phyloP scores from a whole-genome alignment of 768 basidiomycete species.

The Lactifluus rugatus region DNA sequence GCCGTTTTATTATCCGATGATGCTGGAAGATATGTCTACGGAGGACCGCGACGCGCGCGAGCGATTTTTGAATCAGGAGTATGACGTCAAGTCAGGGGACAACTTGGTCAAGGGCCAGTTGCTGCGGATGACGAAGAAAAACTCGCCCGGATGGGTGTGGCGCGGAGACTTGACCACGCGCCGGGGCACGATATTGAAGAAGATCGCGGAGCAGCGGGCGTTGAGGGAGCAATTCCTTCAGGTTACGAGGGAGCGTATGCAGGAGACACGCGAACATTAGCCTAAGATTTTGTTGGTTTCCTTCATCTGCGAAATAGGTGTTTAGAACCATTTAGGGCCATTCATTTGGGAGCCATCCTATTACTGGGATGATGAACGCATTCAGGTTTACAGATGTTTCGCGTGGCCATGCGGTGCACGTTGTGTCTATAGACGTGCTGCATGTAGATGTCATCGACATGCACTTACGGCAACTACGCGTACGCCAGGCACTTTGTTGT shows the following conservation, averaged over 20 bases:
- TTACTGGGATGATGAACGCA: too few species aligned
- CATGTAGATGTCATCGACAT: neutral
- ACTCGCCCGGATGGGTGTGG: conserved; percentile 32
- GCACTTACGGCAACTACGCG: neutral
- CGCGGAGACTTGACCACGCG: conserved; percentile 30
- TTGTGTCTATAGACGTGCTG: too few species aligned
- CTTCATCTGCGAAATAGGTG: too few species aligned
- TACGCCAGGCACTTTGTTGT: too few species aligned
- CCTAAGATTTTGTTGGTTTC: too few species aligned
- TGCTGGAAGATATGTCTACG: conserved; percentile 66
- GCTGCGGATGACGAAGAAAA: conserved; percentile 30
- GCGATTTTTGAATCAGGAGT: conserved; percentile 55
- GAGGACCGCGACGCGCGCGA: conserved; percentile 45
- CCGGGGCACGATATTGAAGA: conserved; percentile 41
- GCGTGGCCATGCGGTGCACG: too few species aligned
- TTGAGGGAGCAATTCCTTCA: conserved; percentile 34
- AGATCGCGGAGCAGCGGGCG: conserved; percentile 39
- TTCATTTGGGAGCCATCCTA: too few species aligned
- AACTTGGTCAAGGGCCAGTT: conserved; percentile 28
- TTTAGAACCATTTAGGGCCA: too few species aligned
- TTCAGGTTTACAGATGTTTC: too few species aligned
- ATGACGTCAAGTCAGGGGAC: conserved; percentile 35
- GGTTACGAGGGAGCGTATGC: conserved; percentile 28
- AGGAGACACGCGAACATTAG: conserved; percentile 20
- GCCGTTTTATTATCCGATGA: conserved; percentile 88